Evolutionary conservation across 2,329 filamentous ascomycete species (phyloP), one percentile per base, ranked within the genome.

Genomic region (Alternaria brassicae): DNA sequence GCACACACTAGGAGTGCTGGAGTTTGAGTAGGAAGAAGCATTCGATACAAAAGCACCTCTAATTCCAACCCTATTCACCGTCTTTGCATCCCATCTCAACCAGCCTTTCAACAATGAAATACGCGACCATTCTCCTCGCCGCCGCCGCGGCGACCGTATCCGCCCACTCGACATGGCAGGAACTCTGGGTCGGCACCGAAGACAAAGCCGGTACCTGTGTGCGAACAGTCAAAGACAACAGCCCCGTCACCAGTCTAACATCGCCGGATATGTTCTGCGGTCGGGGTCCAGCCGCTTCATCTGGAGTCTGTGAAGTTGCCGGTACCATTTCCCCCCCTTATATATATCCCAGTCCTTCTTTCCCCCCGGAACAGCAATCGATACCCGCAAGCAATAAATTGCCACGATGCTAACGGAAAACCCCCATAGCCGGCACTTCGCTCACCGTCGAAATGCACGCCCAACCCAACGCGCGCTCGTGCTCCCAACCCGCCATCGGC

Each of bases 371-470:
- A 15, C 21, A 49, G 66, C 74, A 52, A 69, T 32, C 39, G 7
- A 5, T n/a, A 8, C 25, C 25, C 8, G 8, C 25, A 27, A 27
- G 25, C 4, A 27, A 27, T 4, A 27, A 27, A 27, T n/a, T n/a
- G n/a, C n/a, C n/a, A n/a, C n/a, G n/a, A n/a, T n/a, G n/a, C n/a
- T n/a, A n/a, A n/a, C n/a, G n/a, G n/a, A n/a, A n/a, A n/a, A n/a
- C n/a, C n/a, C n/a, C n/a, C 19, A 8, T n/a, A 32, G 76, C 76
- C 50, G 76, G 76, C 23, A 34, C 32, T 41, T 50, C 69, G 39
- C 70, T 78, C 13, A 77, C 76, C 23, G 76, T 78, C 3, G 76
- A 78, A 55, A 72, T 78, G 75, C 75, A 78, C 66, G 70, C 72
- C 28, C 76, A 78, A 28, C 73, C 73, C 44, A 67, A 67, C 34